Base-by-base conservation (phyloP, 2,329 filamentous ascomycete genomes). In the Chrysosporium keratinophilum region DNA sequence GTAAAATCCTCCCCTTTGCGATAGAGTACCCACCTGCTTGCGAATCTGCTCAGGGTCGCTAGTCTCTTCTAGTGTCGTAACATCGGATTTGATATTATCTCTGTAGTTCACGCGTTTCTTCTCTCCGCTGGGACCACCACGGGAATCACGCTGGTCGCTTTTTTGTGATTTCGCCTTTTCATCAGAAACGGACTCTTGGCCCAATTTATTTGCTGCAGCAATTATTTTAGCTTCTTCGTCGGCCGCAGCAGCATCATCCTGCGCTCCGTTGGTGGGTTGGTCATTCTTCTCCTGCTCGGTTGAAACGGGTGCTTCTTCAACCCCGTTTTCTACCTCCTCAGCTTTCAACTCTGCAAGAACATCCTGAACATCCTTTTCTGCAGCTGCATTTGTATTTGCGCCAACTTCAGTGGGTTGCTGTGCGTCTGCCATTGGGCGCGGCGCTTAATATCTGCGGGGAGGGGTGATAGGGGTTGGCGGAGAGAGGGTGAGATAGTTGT, bases 41-140 rank as follows among this genome's bases (percentile, higher is more conserved):
- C 88, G 85, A 64, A 96, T 95, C 71, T 85, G 80, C 20, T 76
- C 77, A 1, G 86, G 86, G 69, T 96, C 87, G 62, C 85, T 82
- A 20, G 84, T 85, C 65, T 88, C 83, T 51, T 82, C 74, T 59
- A 81, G 79, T 35, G 75, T 69, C 47, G 81, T 82, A 48, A 87
- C 78, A 63, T 89, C 83, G 55, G 84, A 87, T 70, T 87, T 88
- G 69, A 77, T 76, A 61, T 85, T 84, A 61, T 81, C 80, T 60
- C 66, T 64, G 56, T 66, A 63, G 45, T 61, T 62, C 51, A 62
- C 57, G 44, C 59, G 56, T 39, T 58, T 61, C 56, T 61, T 61
- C 53, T 61, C 64, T 54, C 62, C 63, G 19, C 61, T 60, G 48
- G 58, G 59, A 31, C 61, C 58, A 28, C 60, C 58, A 17, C 64